Base-by-base conservation (phyloP, 345 rosid species). In the Streptanthus diversifolius region DNA sequence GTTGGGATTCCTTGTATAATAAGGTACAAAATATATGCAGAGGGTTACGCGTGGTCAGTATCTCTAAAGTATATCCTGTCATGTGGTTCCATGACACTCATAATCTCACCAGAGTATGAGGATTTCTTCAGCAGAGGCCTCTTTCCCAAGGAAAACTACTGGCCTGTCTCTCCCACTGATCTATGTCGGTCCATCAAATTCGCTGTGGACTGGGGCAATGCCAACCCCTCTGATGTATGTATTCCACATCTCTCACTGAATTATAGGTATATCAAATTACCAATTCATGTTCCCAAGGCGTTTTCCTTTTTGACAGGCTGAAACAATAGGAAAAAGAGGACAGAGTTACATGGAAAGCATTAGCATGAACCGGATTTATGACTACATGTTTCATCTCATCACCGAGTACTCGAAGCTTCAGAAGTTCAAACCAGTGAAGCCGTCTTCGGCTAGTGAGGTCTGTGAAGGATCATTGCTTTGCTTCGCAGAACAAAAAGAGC, bases 31-130 rank as follows among this genome's bases (percentile, higher is more conserved):
- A 91, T 93, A 60, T 93, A 93, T 60, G 97, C 98, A 10, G 98
- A 93, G 83, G 98, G 98, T 66, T 91, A 71, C 70, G 96, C 97
- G 24, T 91, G 98, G 98, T 91, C 98, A 17, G 98, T 93, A 71
- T 91, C 96, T 80, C 81, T 93, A 73, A 93, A 93, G 80, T 93
- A 93, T 66, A 91, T 93, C 63, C 18, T 93, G 55, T 83, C 98
- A 2, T 93, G 98, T 61, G 92, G 93, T 72, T 89, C 97, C 18
- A 80, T 88, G 68, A 66, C 96, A 24, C 84, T 93, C 21, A 81
- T 91, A 57, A 89, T 93, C 76, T 66, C 97, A 60, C 91, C 96
- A 0, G 77, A 85, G 63, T 89, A 89, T 62, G 95, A 93, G 78
- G 97, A 93, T 79, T 91, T 93, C 87, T 91, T 93, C 75, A 85